Conservation (phyloP, 352 stramenopile genomes). For the Globisporangium emineosum region DNA sequence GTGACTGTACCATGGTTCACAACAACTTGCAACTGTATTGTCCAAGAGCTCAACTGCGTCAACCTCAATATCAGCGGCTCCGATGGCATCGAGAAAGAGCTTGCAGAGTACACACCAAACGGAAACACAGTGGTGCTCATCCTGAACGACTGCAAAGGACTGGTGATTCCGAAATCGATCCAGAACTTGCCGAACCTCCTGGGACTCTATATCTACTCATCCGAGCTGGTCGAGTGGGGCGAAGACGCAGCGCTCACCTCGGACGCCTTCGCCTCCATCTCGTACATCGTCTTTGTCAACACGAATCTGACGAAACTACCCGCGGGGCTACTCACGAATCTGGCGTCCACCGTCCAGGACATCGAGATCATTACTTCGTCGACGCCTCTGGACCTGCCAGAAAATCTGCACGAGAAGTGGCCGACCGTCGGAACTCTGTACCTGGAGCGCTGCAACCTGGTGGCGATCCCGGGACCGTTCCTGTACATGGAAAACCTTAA, state of each 20-base stretch:
- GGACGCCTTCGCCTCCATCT: conserved; percentile 5
- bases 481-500: conserved; percentile 1
- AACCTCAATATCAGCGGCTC: conserved; percentile 13
- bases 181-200: conserved; percentile 4
- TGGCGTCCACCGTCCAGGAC: conserved; percentile 13
- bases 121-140: neutral
- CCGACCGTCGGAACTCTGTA: neutral
- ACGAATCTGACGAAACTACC: neutral
- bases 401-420: conserved; percentile 7
- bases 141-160: neutral
- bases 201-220: conserved; percentile 8
- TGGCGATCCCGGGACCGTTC: neutral
- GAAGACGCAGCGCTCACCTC: conserved; percentile 11
- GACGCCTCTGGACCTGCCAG: neutral
- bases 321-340: conserved; percentile 6
- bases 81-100: neutral
- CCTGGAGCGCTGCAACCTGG: conserved; percentile 8
- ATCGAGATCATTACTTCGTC: conserved; percentile 11
- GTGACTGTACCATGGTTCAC: neutral
- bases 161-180: conserved; percentile 7
- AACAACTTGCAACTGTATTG: conserved; percentile 1
- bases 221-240: conserved; percentile 1
- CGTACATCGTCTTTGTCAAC: conserved; percentile 13
- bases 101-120: neutral
- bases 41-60: conserved; percentile 11